Conservation (phyloP, 306 rosid genomes). For the Benincasa hispida region DNA sequence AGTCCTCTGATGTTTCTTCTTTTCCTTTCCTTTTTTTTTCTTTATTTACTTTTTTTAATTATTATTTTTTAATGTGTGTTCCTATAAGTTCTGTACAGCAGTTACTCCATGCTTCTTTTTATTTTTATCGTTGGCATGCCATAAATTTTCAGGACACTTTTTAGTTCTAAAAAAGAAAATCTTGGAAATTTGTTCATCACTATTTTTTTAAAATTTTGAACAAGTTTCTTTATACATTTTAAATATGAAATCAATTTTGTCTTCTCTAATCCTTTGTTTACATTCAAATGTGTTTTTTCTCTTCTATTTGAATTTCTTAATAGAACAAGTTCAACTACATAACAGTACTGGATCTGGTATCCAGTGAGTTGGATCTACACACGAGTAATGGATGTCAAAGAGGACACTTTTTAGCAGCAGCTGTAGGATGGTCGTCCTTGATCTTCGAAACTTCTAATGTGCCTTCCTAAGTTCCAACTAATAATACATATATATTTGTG, state of each 20-base stretch:
- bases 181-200: background rate
- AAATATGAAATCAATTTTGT: background rate
- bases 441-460: background rate
- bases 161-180: no score
- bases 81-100: background rate
- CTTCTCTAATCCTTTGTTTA: background rate
- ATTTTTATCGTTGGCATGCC: background rate
- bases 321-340: background rate
- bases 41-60: no score
- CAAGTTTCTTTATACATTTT: background rate
- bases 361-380: background rate
- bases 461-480: background rate
- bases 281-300: background rate
- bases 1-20: background rate
- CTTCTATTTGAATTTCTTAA: background rate
- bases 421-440: background rate
- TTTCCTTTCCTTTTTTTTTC: background rate
- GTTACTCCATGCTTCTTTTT: background rate
- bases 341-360: background rate
- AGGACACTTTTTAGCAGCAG: background rate
- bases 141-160: background rate
- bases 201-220: background rate
- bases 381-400: background rate
- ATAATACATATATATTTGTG: background rate
- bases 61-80: background rate